Evolutionary conservation across 2,329 filamentous ascomycete genomes (phyloP), one percentile per base, ranked within the genome.

Genomic region (Coniella vitis): DNA sequence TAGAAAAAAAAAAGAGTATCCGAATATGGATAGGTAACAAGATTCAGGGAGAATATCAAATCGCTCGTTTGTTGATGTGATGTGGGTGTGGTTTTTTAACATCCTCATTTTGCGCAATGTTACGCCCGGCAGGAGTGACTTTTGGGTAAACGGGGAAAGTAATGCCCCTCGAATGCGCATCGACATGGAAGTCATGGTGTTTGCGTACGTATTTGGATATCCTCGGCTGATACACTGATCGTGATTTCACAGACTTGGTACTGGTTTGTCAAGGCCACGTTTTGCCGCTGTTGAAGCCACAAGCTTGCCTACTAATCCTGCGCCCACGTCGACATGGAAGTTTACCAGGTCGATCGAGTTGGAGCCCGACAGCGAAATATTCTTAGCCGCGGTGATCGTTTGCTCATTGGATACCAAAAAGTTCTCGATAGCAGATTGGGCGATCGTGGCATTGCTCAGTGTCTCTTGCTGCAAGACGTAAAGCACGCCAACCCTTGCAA

Each of bases 401-500:
- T 61, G 58, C 41, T 58, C 53, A 17, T 67, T 67, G 14, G 60
- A 58, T 8, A 65, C 69, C 55, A 85, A 81, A 55, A 83, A 78
- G 2, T 59, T 64, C 59, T 83, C 76, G 12, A 85, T 65, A 3
- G 63, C 59, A 7, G 63, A 65, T 59, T 84, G 81, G 1, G 79
- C 79, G 5, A 63, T 63, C 40, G 75, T 70, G 0, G 81, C 81
- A 35, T 69, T 66, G 29, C 67, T 62, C 1, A 81, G 57, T 4
- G 63, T 68, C 49, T 76, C 65, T 55, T 80, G 65, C 57, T 85
- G 79, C 2, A 85, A 65, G 21, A 86, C 69, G 55, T 72, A 84
- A 14, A 86, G 68, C 3, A 86, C 75, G 0, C 73, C 74, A 2
- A 83, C 72, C 3, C 82, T 73, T 1, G 79, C 75, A 65, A 86